Base-by-base conservation (phyloP, 192 early-diverging fungal species). In the Linderina pennispora region DNA sequence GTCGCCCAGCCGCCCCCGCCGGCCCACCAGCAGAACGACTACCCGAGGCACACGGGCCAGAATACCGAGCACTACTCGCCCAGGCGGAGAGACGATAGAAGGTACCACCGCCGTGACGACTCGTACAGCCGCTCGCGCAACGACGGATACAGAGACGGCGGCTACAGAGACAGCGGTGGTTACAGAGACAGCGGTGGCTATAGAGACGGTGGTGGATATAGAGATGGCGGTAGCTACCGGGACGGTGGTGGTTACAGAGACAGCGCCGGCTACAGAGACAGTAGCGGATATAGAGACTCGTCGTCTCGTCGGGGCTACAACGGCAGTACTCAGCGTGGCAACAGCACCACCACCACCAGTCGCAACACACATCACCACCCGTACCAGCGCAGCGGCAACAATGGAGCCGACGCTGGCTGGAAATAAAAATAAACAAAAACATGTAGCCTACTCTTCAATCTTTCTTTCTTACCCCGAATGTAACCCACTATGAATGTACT, bases 31-130 rank as follows among this genome's bases (percentile, higher is more conserved):
- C 59, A 42, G 21, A 51, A 39, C 20, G 25, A 33, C 17, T 45
- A 44, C 34, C 49, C 37, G 34, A 46, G 21, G 43, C 26, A 28
- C 18, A 13, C 31, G 14, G 42, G 45, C 24, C 48, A 52, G 23
- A 24, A 65, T 23, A 40, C 39, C 50, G 21, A 39, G 36, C 62
- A 53, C 17, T 42, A 66, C 63, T 66, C 63, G 55, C 51, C 55
- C 16, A 41, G 40, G 11, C 64, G 64, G 11, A 52, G 56, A 10
- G 64, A 66, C 2, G 45, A 17, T 40, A 48, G 38, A 28, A 55
- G 56, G 50, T 52, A 59, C 26, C 36, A 32, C 11, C 38, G 57
- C 17, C 60, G 53, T 31, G 62, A 65, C 16, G 67, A 55, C 24
- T 40, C 52, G 14, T 51, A 60, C 32, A 36, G 22, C 2, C 53